Conservation (phyloP, 768 basidiomycete species). For the Cystobasidiopsis lactophilus region DNA sequence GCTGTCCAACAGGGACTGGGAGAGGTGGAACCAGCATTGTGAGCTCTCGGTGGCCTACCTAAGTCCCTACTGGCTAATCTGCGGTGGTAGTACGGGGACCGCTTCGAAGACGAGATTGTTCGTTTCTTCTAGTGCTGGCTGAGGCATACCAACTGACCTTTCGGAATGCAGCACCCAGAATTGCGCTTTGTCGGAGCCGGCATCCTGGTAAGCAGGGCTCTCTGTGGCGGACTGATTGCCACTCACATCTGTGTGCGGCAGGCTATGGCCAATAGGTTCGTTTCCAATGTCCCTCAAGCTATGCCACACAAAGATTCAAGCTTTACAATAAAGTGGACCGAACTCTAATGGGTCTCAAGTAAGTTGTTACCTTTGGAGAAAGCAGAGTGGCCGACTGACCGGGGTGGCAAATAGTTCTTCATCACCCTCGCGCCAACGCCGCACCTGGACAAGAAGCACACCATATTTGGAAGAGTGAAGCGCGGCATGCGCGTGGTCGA, state of each 20-base stretch:
- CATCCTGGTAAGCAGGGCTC: slow-evolving; percentile 39
- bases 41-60: slow-evolving; percentile 25
- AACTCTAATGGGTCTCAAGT: slow-evolving; percentile 3
- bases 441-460: slow-evolving; percentile 23
- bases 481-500: slow-evolving; percentile 83
- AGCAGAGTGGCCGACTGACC: not conserved
- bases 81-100: slow-evolving; percentile 17
- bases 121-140: not conserved
- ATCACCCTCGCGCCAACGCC: slow-evolving; percentile 21
- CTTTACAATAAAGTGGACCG: too few relatives aligned
- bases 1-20: slow-evolving; percentile 89
- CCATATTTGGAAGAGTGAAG: slow-evolving; percentile 52
- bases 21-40: slow-evolving; percentile 52
- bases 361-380: not conserved
- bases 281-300: too few relatives aligned
- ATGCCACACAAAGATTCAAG: not conserved
- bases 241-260: too few relatives aligned
- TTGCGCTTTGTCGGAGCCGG: slow-evolving; percentile 87
- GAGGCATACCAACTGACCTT: too few relatives aligned
- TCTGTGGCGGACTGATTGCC: slow-evolving; percentile 25
- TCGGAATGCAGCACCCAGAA: slow-evolving; percentile 46
- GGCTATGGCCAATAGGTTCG: too few relatives aligned
- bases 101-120: slow-evolving; percentile 36
- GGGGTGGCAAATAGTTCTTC: slow-evolving; percentile 19
- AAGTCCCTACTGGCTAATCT: not conserved